Conservation (phyloP, 345 rosid genomes). For the Kernera saxatilis region DNA sequence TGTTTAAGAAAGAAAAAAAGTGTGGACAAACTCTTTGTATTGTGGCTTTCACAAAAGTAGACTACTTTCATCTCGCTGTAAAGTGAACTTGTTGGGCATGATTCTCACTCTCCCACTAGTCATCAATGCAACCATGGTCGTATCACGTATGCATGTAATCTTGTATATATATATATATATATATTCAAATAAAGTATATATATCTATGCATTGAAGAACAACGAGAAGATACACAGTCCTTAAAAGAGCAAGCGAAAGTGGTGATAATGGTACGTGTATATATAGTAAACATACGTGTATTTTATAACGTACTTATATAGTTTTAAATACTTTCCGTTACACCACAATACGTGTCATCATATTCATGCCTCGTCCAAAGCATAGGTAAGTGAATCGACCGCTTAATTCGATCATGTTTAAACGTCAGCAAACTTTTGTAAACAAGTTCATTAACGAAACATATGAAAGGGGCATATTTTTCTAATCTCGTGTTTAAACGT, state of each 20-base stretch:
- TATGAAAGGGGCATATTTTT: no score
- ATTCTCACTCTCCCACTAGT: conserved; percentile 9
- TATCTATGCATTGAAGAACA: not conserved
- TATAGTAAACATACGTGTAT: not conserved
- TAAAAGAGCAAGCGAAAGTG: not conserved
- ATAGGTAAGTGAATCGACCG: no score
- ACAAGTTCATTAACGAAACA: no score
- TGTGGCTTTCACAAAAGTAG: conserved; percentile 3
- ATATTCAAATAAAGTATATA: not conserved
- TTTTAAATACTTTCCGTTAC: not conserved
- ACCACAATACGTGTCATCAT: not conserved
- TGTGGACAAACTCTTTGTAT: not conserved
- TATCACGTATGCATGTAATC: conserved; percentile 3
- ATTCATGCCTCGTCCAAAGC: no score
- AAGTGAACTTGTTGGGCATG: conserved; percentile 8
- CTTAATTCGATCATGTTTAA: no score
- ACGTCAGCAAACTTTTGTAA: no score
- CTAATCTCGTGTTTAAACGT: no score
- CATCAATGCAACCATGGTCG: not conserved
- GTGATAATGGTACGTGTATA: not conserved
- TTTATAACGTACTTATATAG: not conserved
- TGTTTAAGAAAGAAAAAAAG: not conserved
- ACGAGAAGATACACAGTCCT: not conserved
- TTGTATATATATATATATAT: not conserved
- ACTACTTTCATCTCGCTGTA: not conserved